Evolutionary conservation across 2,329 filamentous ascomycete species (phyloP).

Genomic region (Curvularia verruculosa): DNA sequence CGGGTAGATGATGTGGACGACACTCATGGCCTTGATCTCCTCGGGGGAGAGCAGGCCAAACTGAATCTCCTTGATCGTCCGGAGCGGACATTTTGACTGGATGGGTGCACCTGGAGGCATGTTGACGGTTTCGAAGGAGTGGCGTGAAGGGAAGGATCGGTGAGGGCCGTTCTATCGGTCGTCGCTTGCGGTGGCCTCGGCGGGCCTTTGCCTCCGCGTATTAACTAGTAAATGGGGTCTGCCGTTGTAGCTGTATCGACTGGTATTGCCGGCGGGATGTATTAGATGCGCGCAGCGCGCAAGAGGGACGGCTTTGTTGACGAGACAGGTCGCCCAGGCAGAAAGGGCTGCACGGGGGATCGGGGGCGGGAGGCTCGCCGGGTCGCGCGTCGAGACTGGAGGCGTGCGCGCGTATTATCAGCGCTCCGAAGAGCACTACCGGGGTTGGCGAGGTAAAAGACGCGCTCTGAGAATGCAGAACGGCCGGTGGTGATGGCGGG

Average conservation of each 20-base stretch:
- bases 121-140: slow-evolving; percentile 31
- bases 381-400: slow-evolving; percentile 30
- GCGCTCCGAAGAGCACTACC: slow-evolving; percentile 36
- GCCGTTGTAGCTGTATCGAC: slow-evolving; percentile 29
- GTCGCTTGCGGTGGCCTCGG: slow-evolving; percentile 38
- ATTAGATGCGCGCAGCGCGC: slow-evolving; percentile 44
- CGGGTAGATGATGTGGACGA: slow-evolving; percentile 94
- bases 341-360: slow-evolving; percentile 40
- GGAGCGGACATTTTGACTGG: slow-evolving; percentile 72
- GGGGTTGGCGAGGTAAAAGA: slow-evolving; percentile 32
- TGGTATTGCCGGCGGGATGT: slow-evolving; percentile 17
- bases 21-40: slow-evolving; percentile 99
- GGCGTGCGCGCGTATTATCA: slow-evolving; percentile 32
- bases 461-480: slow-evolving; percentile 45
- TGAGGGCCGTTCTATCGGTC: slow-evolving; percentile 24
- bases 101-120: slow-evolving; percentile 93
- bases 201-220: slow-evolving; percentile 35
- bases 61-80: slow-evolving; percentile 98
- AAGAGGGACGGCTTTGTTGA: slow-evolving; percentile 38
- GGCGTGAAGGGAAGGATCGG: slow-evolving; percentile 13
- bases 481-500: slow-evolving; percentile 40
- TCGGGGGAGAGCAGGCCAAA: slow-evolving; percentile 97
- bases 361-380: slow-evolving; percentile 38
- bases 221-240: slow-evolving; percentile 19
- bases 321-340: slow-evolving; percentile 33